phyloP scores from a whole-genome alignment of 371 early-diverging fungal species.

The Mucor saturninus region DNA sequence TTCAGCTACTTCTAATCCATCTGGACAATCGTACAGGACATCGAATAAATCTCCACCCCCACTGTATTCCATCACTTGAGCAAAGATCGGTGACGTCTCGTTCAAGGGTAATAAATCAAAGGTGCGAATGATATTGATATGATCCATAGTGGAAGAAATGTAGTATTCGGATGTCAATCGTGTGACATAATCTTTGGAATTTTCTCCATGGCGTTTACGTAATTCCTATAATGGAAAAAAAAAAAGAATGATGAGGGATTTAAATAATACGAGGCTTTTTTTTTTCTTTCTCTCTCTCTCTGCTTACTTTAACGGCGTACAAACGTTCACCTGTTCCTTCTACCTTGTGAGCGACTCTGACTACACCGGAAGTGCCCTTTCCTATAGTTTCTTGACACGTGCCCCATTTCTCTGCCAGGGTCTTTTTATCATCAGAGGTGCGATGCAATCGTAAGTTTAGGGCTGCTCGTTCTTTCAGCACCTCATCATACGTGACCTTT shows the following conservation, averaged over 20 bases:
- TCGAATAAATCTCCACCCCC: constrained; percentile 69
- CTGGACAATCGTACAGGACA: constrained; percentile 51
- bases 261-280: neutral
- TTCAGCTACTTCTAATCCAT: constrained; percentile 45
- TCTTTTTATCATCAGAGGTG: constrained; percentile 10
- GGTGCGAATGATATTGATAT: constrained; percentile 69
- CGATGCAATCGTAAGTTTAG: constrained; percentile 31
- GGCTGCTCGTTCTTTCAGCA: constrained; percentile 36
- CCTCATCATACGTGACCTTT: constrained; percentile 26
- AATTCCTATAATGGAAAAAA: constrained; percentile 57
- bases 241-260: neutral
- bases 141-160: constrained; percentile 63
- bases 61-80: constrained; percentile 77
- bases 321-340: constrained; percentile 43
- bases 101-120: constrained; percentile 66
- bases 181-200: constrained; percentile 64
- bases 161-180: constrained; percentile 70
- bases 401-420: constrained; percentile 53
- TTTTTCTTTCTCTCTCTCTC: too few relatives aligned
- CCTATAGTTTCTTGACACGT: constrained; percentile 57
- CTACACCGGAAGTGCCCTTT: constrained; percentile 57
- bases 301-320: constrained; percentile 59
- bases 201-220: constrained; percentile 58
- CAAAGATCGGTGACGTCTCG: constrained; percentile 59
- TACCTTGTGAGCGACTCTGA: constrained; percentile 48